Conservation (phyloP, 2,329 filamentous ascomycete species). For the Aphanoascus verrucosus region DNA sequence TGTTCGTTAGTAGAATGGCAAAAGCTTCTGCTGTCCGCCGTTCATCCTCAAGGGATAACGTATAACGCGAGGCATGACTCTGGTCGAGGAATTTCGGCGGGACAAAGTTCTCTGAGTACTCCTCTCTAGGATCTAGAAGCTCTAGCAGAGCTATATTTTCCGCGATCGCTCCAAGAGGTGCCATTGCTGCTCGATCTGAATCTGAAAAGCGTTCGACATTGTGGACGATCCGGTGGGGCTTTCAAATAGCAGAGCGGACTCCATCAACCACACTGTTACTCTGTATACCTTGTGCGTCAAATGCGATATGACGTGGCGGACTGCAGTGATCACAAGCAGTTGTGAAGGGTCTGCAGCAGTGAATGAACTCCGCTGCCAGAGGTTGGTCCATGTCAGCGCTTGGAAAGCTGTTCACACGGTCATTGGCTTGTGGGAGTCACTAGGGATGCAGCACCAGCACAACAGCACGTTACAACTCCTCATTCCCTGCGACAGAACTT, state of each 20-base stretch:
- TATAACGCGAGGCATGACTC: neutral
- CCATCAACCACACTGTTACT: neutral
- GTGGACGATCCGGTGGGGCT: neutral
- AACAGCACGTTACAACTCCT: neutral
- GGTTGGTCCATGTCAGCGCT: neutral
- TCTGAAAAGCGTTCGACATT: neutral
- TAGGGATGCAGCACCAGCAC: neutral
- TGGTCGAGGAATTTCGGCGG: neutral
- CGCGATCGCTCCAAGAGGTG: neutral
- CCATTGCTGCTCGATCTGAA: neutral
- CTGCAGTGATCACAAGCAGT: neutral
- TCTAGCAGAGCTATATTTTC: constrained; percentile 3
- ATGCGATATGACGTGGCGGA: constrained; percentile 5
- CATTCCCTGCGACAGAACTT: neutral
- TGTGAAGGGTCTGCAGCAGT: neutral
- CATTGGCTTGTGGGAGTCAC: neutral
- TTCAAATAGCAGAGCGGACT: neutral
- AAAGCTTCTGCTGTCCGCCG: neutral
- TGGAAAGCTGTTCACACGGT: neutral
- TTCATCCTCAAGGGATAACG: neutral
- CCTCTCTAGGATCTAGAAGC: neutral
- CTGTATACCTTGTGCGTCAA: neutral
- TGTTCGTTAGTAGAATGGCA: neutral
- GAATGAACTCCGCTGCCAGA: neutral
- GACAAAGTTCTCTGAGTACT: neutral